A percentile compares a stretch with the other conserved stretches of the same genome.
Evolutionary conservation across 2,329 filamentous ascomycete genomes (phyloP).

Genomic region (Fusarium irregulare): DNA sequence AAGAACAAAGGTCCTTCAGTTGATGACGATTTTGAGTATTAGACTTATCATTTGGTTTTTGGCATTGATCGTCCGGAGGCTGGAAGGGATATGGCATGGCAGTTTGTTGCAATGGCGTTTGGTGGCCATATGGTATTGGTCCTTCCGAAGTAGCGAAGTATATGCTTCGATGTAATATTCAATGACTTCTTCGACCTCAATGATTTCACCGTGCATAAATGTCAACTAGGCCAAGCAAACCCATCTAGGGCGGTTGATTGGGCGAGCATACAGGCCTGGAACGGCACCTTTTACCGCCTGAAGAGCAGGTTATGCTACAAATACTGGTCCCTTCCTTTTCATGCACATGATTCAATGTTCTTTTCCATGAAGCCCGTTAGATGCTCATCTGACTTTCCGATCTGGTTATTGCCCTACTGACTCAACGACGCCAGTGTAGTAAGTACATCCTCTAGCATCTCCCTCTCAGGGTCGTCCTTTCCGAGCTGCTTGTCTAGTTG

Average conservation of each 20-base stretch:
- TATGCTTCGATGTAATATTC: constrained; percentile 1
- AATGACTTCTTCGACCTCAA: neutral
- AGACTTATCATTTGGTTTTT: constrained; percentile 18
- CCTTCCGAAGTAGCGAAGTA: constrained; percentile 6
- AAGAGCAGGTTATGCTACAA: neutral
- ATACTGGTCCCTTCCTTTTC: neutral
- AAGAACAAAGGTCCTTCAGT: constrained; percentile 88
- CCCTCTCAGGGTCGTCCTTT: constrained; percentile 50
- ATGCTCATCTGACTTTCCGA: neutral
- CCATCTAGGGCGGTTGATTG: neutral
- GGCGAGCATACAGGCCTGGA: neutral
- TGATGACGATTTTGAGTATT: constrained; percentile 99
- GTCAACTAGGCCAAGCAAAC: neutral
- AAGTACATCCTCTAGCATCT: constrained; percentile 60
- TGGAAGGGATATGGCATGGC: neutral
- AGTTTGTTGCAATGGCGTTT: constrained; percentile 26
- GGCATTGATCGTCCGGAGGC: neutral
- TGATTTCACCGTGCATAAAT: neutral
- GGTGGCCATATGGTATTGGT: neutral
- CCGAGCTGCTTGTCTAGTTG: constrained; percentile 54
- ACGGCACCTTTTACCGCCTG: neutral
- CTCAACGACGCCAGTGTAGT: constrained; percentile 46
- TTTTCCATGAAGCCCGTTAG: neutral
- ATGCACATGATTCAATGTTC: neutral
- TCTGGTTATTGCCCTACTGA: neutral